phyloP scores from a whole-genome alignment of 1,139 yeast species.

The Magnusiomyces fungicola region DNA sequence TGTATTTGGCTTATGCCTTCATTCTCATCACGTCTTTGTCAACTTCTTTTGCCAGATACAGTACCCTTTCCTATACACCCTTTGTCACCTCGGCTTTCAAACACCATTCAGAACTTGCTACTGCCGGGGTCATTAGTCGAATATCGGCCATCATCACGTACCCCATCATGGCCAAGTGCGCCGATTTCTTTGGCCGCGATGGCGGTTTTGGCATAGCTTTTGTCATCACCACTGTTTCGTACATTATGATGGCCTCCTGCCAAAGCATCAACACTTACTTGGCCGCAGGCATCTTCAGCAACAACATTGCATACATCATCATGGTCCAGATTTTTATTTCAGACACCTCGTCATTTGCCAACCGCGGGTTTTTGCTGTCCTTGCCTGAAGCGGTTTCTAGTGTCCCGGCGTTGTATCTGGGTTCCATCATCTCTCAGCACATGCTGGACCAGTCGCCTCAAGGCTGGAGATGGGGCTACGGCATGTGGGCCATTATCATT shows the following conservation, averaged over 20 bases:
- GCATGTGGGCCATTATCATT: constrained; percentile 69
- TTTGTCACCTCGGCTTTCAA: constrained; percentile 37
- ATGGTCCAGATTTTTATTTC: constrained; percentile 37
- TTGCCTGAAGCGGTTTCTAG: constrained; percentile 14
- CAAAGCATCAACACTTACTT: constrained; percentile 31
- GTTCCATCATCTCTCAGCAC: constrained; percentile 19
- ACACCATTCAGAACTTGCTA: constrained; percentile 35
- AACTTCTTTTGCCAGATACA: constrained; percentile 34
- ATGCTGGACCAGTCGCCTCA: constrained; percentile 32
- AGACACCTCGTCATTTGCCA: constrained; percentile 35
- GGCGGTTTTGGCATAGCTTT: constrained; percentile 35
- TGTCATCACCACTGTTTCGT: constrained; percentile 29
- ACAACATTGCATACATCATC: constrained; percentile 34
- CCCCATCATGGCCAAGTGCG: constrained; percentile 37
- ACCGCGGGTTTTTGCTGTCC: constrained; percentile 31
- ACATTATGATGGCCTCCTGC: constrained; percentile 31
- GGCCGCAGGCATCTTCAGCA: constrained; percentile 33
- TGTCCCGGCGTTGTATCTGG: constrained; percentile 14
- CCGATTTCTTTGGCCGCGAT: constrained; percentile 37
- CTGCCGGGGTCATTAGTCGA: constrained; percentile 37
- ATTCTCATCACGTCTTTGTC: constrained; percentile 37
- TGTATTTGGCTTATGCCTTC: constrained; percentile 26
- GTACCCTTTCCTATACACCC: constrained; percentile 35
- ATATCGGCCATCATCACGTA: constrained; percentile 36
- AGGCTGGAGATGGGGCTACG: constrained; percentile 68